phyloP scores from a whole-genome alignment of 75 land plant species.

The Pseudotsuga menziesii region DNA sequence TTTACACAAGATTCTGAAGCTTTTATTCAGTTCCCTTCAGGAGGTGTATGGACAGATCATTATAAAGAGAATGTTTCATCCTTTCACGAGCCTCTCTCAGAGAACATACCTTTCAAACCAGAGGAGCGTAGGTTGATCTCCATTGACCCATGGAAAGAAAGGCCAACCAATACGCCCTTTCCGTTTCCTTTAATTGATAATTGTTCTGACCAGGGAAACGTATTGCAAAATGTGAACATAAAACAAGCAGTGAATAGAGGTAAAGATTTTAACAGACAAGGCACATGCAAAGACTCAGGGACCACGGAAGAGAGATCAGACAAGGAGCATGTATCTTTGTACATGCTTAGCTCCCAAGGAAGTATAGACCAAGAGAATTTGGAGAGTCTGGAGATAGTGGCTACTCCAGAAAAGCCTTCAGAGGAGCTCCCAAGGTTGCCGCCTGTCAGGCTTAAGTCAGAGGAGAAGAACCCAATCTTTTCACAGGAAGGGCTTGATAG shows the following conservation, averaged over 20 bases:
- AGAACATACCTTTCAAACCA: constrained; percentile 27
- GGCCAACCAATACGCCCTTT: constrained; percentile 37
- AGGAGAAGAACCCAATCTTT: constrained; percentile 44
- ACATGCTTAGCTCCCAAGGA: constrained; percentile 20
- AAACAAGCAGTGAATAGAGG: constrained; percentile 14
- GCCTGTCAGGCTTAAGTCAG: constrained; percentile 80
- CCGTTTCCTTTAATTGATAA: constrained; percentile 30
- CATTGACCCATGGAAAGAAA: constrained; percentile 27
- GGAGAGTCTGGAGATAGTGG: constrained; percentile 16
- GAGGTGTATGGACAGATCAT: background rate
- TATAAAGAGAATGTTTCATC: constrained; percentile 2
- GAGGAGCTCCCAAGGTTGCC: constrained; percentile 82
- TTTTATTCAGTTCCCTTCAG: constrained; percentile 2
- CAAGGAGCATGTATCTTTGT: constrained; percentile 25
- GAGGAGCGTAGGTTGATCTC: constrained; percentile 14
- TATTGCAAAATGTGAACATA: constrained; percentile 6
- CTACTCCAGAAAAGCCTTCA: constrained; percentile 30
- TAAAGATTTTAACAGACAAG: constrained; percentile 25
- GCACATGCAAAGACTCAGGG: constrained; percentile 13
- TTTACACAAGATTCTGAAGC: background rate
- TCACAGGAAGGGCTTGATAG: constrained; percentile 35
- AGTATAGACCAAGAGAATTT: constrained; percentile 15
- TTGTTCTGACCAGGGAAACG: constrained; percentile 13
- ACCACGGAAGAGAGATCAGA: constrained; percentile 27
- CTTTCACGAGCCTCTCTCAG: constrained; percentile 18